Base-by-base conservation (phyloP, 2,329 filamentous ascomycete species). In the Fulvia fulva region DNA sequence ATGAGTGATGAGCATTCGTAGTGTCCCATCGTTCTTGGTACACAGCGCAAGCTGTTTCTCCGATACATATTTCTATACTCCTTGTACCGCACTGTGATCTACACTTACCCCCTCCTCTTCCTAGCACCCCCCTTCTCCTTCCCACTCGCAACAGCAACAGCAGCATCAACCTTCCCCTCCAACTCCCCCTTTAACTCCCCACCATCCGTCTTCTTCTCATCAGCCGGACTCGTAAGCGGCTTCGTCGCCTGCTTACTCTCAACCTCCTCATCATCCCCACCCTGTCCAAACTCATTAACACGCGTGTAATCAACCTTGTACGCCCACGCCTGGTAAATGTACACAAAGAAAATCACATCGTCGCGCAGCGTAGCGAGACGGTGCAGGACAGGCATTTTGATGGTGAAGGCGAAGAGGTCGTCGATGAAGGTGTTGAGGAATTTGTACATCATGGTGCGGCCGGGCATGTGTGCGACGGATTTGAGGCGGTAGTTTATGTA, bases 401-500 rank as follows among this genome's bases (percentile, higher is more conserved):
- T 97, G 41, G 94, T 99, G 71, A 97, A 99, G 1, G 94, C 94
- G 71, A 99, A 99, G 30, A 99, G 81, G 72, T 99, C 94, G 75
- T 99, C 94, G 73, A 99, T 97, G 74, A 99, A 99, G 5, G 94
- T 97, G 79, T 97, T 97, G 65, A 97, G 80, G 77, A 96, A 96
- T 78, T 97, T 97, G 83, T 97, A 97, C 74, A 87, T 93, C 91
- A 99, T 94, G 50, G 94, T 91, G 78, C 91, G 93, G 66, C 83
- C 90, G 1, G 94, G 92, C 93, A 99, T 96, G 77, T 99, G 94
- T 11, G 94, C 94, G 32, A 97, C 90, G 66, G 79, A 83, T 74
- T 85, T 96, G 66, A 99, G 85, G 12, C 93, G 87, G 80, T 99
- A 99, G 82, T 99, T 99, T 85, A 99, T 99, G 80, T 97, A 99